phyloP scores from a whole-genome alignment of 805 yeast species.

The Metschnikowia henanensis region DNA sequence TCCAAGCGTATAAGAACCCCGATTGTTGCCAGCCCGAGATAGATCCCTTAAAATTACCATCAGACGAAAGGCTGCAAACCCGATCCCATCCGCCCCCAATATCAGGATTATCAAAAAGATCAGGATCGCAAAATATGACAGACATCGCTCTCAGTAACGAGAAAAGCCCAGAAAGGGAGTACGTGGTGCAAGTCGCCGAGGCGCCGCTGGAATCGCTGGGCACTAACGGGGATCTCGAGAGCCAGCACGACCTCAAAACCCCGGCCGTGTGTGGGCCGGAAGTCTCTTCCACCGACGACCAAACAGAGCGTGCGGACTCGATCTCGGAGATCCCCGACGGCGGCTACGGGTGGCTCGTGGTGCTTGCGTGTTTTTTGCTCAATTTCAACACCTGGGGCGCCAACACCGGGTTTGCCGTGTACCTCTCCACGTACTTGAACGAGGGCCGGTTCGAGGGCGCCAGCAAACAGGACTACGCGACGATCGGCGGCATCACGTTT shows the following conservation, averaged over 20 bases:
- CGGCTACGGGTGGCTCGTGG: slow-evolving; percentile 69
- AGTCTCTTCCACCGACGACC: not conserved
- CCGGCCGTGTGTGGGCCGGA: not conserved
- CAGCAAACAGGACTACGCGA: slow-evolving; percentile 56
- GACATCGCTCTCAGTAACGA: no score
- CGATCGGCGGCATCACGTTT: slow-evolving; percentile 67
- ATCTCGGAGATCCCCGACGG: slow-evolving; percentile 43
- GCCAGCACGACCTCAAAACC: not conserved
- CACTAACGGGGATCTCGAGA: not conserved
- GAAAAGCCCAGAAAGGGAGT: not conserved
- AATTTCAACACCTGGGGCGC: slow-evolving; percentile 77
- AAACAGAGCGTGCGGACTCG: not conserved
- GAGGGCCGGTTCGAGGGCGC: slow-evolving; percentile 53
- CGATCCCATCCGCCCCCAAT: no score
- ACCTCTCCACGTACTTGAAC: slow-evolving; percentile 55
- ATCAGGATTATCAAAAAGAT: no score
- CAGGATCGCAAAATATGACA: no score
- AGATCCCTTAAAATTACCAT: no score
- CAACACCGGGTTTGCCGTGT: slow-evolving; percentile 65
- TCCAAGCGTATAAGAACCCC: no score
- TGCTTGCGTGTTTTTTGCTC: slow-evolving; percentile 47
- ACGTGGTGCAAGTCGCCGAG: not conserved
- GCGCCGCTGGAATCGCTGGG: not conserved
- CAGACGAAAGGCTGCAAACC: no score
- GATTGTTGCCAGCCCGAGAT: no score